Evolutionary conservation across 768 basidiomycete genomes (phyloP).

Genomic region (Galerina marginata): DNA sequence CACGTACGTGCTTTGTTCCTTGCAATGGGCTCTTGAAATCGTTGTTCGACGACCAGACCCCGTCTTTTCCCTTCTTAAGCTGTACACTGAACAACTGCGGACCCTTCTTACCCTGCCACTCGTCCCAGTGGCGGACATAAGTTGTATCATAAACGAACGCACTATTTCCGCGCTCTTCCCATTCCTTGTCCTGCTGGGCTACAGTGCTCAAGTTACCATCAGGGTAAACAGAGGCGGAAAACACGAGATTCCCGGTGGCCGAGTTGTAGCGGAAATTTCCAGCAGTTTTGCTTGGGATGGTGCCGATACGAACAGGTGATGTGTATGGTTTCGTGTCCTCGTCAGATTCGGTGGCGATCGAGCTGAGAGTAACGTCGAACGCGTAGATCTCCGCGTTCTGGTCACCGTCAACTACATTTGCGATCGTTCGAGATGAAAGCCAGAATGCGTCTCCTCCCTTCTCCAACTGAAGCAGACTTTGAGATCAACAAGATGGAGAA

Average conservation of each 20-base stretch:
- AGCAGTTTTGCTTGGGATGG: conserved; percentile 69
- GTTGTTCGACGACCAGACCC: conserved; percentile 58
- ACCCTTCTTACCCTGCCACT: conserved; percentile 75
- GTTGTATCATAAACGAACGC: conserved; percentile 74
- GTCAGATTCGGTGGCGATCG: conserved; percentile 25
- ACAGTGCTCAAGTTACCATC: conserved; percentile 77
- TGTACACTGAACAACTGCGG: conserved; percentile 74
- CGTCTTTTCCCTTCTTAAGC: conserved; percentile 51
- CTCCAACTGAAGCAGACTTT: conserved; percentile 45
- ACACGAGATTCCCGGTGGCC: conserved; percentile 69
- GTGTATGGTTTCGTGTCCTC: conserved; percentile 34
- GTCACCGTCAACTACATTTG: conserved; percentile 63
- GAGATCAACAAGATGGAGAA: background rate
- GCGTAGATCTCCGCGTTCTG: conserved; percentile 65
- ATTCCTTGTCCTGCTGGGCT: conserved; percentile 70
- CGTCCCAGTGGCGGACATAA: conserved; percentile 81
- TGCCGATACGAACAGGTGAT: conserved; percentile 57
- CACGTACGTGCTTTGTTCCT: conserved; percentile 71
- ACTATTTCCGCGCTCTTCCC: conserved; percentile 73
- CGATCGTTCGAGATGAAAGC: conserved; percentile 75
- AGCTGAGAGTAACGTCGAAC: conserved; percentile 53
- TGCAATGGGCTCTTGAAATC: conserved; percentile 64
- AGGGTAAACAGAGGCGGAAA: conserved; percentile 82
- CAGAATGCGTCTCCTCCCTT: conserved; percentile 82
- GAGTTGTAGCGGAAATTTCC: conserved; percentile 73